A percentile compares a stretch with the other conserved stretches of the same genome.
phyloP scores from a whole-genome alignment of 192 early-diverging fungal species.

The Rhizoclosmatium sp. region DNA sequence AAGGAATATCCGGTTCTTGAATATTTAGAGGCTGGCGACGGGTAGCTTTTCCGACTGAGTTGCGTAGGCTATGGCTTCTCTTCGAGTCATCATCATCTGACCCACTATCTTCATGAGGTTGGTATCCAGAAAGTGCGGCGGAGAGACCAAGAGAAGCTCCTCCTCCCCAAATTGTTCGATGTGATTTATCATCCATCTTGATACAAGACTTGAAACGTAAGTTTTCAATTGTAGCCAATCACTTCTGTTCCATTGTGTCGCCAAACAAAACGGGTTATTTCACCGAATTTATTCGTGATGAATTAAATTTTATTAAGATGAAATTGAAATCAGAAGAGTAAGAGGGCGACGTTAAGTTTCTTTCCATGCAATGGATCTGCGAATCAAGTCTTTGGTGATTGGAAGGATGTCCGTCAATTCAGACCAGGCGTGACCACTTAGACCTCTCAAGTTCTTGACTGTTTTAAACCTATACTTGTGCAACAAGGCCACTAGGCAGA shows the following conservation, averaged over 20 bases:
- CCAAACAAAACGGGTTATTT: too few relatives aligned
- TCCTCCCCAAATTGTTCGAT: background rate
- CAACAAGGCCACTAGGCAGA: background rate
- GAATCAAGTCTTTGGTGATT: constrained; percentile 25
- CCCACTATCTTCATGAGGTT: background rate
- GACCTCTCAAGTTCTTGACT: constrained; percentile 2
- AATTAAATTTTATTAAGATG: constrained; percentile 2
- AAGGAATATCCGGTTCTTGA: too few relatives aligned
- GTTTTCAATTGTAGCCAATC: too few relatives aligned
- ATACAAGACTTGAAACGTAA: too few relatives aligned
- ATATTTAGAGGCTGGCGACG: too few relatives aligned
- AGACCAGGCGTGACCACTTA: background rate
- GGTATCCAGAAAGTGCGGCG: background rate
- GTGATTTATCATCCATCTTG: background rate
- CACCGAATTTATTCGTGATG: background rate
- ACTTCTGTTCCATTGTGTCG: too few relatives aligned
- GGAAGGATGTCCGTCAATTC: constrained; percentile 29
- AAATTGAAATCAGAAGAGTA: background rate
- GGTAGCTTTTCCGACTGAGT: background rate
- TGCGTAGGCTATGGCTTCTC: background rate
- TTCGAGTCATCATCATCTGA: background rate
- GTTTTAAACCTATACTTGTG: constrained; percentile 17
- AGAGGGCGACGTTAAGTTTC: background rate
- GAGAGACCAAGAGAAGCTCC: background rate
- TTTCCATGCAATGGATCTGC: constrained; percentile 14